Evolutionary conservation across 108 stramenopile genomes (phyloP).

Genomic region (Craspedostauros australis): DNA sequence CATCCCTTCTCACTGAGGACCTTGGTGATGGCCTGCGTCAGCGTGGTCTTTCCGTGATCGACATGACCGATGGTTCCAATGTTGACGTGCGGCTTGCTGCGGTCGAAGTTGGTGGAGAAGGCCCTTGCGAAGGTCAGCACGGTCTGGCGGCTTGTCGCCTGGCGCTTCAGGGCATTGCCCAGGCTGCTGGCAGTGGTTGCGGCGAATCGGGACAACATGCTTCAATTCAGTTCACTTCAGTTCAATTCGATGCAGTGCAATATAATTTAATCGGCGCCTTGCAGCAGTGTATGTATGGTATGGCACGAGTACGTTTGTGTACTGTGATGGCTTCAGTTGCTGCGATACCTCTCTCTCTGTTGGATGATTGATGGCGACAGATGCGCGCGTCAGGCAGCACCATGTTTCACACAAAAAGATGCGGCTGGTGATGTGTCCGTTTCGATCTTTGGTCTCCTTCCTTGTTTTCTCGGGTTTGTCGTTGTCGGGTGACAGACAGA

Average conservation of each 20-base stretch:
- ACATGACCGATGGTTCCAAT: conserved; percentile 99
- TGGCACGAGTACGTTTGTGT: too few relatives aligned
- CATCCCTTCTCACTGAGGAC: conserved; percentile 89
- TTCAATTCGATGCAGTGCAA: conserved; percentile 3
- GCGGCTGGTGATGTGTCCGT: too few relatives aligned
- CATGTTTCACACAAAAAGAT: too few relatives aligned
- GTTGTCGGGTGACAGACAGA: too few relatives aligned
- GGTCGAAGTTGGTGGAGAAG: conserved; percentile 51
- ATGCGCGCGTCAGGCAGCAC: too few relatives aligned
- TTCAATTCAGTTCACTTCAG: neutral
- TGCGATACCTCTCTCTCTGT: too few relatives aligned
- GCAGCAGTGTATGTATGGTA: too few relatives aligned
- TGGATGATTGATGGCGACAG: too few relatives aligned
- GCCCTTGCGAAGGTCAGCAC: conserved; percentile 17
- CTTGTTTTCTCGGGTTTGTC: too few relatives aligned
- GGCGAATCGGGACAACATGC: conserved; percentile 30
- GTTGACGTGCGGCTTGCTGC: conserved; percentile 95
- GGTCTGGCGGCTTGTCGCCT: neutral
- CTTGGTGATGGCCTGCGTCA: conserved; percentile 98
- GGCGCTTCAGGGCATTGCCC: neutral
- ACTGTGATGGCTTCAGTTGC: too few relatives aligned
- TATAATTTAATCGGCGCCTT: too few relatives aligned
- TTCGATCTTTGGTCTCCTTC: too few relatives aligned
- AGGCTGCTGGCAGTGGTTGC: conserved; percentile 11
- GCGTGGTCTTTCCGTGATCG: conserved; percentile 99